These are phyloP conservation scores for Oidium heveae DNA, from an alignment of 2,329 filamentous ascomycete genomes.

Conservation along the genomic window DNA sequence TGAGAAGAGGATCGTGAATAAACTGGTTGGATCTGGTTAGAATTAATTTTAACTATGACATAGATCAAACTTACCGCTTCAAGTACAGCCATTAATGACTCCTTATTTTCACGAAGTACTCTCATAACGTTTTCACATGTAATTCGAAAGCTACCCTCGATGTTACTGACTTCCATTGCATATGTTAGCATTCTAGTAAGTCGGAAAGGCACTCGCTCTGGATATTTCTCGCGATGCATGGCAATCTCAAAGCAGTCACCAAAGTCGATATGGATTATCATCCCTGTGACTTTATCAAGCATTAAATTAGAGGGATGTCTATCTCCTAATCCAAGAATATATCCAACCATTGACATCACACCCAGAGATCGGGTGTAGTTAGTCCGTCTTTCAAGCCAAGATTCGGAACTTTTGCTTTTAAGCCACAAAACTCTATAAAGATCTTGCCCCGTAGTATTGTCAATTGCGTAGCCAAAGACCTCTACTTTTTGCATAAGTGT, in stretches of 20 bases:
- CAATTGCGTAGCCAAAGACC: constrained; percentile 94
- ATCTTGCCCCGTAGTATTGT: constrained; percentile 97
- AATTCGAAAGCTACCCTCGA: constrained; percentile 93
- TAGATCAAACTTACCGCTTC: constrained; percentile 51
- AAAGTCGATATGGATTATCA: constrained; percentile 97
- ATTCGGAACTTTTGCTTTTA: constrained; percentile 93
- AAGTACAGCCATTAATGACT: constrained; percentile 91
- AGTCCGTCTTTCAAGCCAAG: constrained; percentile 92
- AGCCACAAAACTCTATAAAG: constrained; percentile 95
- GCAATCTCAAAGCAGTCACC: constrained; percentile 98
- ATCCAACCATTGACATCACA: constrained; percentile 99
- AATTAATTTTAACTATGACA: not conserved
- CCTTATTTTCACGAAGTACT: constrained; percentile 86
- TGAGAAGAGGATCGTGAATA: constrained; percentile 96
- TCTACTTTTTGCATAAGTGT: constrained; percentile 99
- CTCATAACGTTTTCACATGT: constrained; percentile 98
- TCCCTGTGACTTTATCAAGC: constrained; percentile 85
- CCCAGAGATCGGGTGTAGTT: constrained; percentile 93
- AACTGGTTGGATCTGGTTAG: constrained; percentile 30
- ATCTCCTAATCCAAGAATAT: constrained; percentile 89
- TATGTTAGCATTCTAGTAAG: constrained; percentile 97
- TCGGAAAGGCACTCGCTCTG: constrained; percentile 90
- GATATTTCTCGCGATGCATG: constrained; percentile 98
- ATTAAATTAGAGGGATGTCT: constrained; percentile 94
- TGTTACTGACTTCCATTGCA: constrained; percentile 99